These are phyloP conservation scores for Fusarium equiseti DNA, from an alignment of 2,329 filamentous ascomycete genomes.

Conservation along the genomic window DNA sequence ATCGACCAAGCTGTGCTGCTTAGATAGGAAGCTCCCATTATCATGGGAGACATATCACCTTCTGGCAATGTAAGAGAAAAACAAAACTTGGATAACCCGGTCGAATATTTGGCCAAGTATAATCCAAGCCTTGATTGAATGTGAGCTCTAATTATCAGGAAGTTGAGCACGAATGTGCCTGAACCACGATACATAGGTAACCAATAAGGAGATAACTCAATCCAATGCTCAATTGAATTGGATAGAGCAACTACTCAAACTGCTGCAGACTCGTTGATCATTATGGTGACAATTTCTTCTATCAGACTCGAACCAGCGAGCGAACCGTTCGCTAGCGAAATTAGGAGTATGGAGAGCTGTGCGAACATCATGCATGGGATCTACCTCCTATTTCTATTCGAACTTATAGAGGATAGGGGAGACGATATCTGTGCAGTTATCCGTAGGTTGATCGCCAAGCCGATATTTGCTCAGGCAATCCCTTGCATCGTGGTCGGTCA, in stretches of 20 bases:
- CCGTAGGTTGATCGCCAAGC: conserved; percentile 5
- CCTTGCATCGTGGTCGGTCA: conserved; percentile 19
- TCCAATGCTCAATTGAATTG: neutral
- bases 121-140: neutral
- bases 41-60: neutral
- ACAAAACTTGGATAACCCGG: neutral
- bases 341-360: neutral
- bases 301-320: neutral
- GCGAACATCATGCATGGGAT: conserved; percentile 8
- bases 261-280: neutral
- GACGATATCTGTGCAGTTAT: neutral
- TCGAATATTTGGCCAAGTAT: neutral
- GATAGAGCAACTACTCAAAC: neutral
- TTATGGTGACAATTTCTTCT: neutral
- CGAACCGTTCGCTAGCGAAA: conserved; percentile 1
- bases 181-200: neutral
- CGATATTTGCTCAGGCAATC: neutral
- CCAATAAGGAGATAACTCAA: conserved; percentile 3
- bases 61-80: neutral
- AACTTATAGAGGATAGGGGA: conserved; percentile 8
- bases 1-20: neutral
- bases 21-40: neutral
- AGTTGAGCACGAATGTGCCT: neutral
- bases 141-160: neutral
- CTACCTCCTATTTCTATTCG: conserved; percentile 14